phyloP scores from a whole-genome alignment of 1,284 basidiomycete genomes.

The Irpex rosettiformis region DNA sequence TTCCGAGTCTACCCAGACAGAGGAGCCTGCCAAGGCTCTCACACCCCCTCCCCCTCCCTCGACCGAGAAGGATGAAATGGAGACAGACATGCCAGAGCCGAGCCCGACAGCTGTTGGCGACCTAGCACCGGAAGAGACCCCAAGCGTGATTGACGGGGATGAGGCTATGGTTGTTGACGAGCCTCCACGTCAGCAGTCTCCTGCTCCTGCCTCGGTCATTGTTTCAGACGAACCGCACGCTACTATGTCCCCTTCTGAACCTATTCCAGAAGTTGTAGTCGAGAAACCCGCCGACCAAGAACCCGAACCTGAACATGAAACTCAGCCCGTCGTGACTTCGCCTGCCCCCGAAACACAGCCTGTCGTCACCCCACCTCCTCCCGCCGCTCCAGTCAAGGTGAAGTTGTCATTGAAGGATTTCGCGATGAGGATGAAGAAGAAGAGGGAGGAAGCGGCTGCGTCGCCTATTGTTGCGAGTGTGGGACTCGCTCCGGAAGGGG shows the following conservation, averaged over 20 bases:
- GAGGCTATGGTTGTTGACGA: not conserved
- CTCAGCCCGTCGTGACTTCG: not conserved
- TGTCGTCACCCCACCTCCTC: conserved; percentile 1
- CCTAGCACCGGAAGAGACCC: not conserved
- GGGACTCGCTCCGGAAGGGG: not conserved
- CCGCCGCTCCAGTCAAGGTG: conserved; percentile 28
- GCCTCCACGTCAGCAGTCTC: too few relatives aligned
- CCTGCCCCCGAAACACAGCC: not conserved
- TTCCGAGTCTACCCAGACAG: too few relatives aligned
- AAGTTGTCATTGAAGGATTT: conserved; percentile 37
- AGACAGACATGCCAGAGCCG: too few relatives aligned
- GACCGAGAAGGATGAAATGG: too few relatives aligned
- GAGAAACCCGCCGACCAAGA: not conserved
- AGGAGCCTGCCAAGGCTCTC: too few relatives aligned
- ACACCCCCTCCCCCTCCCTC: too few relatives aligned
- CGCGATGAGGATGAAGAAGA: conserved; percentile 33
- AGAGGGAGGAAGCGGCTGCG: conserved; percentile 28
- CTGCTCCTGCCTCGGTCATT: too few relatives aligned
- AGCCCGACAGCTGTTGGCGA: too few relatives aligned
- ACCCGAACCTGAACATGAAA: too few relatives aligned
- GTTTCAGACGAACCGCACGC: too few relatives aligned
- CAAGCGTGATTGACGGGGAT: not conserved
- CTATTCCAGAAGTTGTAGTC: not conserved
- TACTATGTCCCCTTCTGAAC: not conserved
- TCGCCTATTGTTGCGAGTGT: conserved; percentile 13